Evolutionary conservation across 345 rosid genomes (phyloP), one percentile per base, ranked within the genome.

Genomic region (Carallia brachiata): DNA sequence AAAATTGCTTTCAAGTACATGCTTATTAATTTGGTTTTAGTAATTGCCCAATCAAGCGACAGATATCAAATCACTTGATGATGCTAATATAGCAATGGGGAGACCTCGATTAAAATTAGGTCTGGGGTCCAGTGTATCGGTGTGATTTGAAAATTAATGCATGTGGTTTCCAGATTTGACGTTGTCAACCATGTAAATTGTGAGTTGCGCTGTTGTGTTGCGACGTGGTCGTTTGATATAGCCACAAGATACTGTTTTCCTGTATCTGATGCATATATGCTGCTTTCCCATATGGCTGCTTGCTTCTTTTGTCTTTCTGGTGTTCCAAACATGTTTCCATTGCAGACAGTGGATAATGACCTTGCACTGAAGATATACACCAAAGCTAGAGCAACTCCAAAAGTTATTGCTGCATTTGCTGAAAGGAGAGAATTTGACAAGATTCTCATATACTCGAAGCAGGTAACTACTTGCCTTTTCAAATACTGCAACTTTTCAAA

Each of bases 321-420:
- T 18, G 44, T 48, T 39, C 7, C 7, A 31, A 50, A 17, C 59
- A 0, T 53, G 57, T 54, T 77, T 61, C 30, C 66, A 36, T 74
- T 81, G 64, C 77, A 96, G 99, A 96, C 99, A 40, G 98, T 96
- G 77, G 99, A 96, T 84, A 96, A 92, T 80, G 98, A 92, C 75
- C 99, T 96, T 72, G 98, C 99, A 0, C 74, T 96, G 75, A 89
- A 92, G 77, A 92, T 96, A 81, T 96, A 89, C 77, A 90, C 92
- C 69, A 96, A 92, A 86, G 99, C 99, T 39, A 83, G 93, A 76
- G 97, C 96, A 28, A 88, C 98, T 62, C 97, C 99, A 47, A 96
- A 96, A 83, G 99, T 96, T 79, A 96, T 96, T 72, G 98, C 98
- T 36, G 99, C 99, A 77, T 92, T 96, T 80, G 99, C 97, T 36